These are phyloP conservation scores for Amniculicola lignicola DNA, from an alignment of 495 filamentous ascomycete species.

Conservation along the genomic window DNA sequence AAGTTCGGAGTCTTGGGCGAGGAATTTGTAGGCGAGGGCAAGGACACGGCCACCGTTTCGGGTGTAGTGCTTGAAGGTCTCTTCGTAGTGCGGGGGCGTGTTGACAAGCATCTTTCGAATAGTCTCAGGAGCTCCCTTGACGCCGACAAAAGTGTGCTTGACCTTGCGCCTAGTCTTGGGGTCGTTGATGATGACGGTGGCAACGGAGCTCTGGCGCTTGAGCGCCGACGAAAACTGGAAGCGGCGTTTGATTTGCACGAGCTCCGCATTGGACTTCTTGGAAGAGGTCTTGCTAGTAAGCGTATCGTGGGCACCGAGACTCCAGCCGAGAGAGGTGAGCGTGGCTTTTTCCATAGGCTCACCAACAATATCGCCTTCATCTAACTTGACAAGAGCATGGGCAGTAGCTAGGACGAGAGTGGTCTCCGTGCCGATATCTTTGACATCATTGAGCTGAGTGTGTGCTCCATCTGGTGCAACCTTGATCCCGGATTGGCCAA, in stretches of 20 bases:
- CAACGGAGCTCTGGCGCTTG: slow-evolving; percentile 93
- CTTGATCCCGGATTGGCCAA: slow-evolving; percentile 63
- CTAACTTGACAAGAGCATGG: slow-evolving; percentile 90
- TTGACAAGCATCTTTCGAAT: slow-evolving; percentile 87
- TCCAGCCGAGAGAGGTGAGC: slow-evolving; percentile 83
- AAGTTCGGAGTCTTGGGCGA: slow-evolving; percentile 75
- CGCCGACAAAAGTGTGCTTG: slow-evolving; percentile 81
- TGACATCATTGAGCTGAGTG: slow-evolving; percentile 64
- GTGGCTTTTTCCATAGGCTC: slow-evolving; percentile 99
- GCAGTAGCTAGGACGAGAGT: slow-evolving; percentile 93
- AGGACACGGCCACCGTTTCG: slow-evolving; percentile 91
- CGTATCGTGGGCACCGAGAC: slow-evolving; percentile 79
- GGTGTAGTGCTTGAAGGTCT: slow-evolving; percentile 97
- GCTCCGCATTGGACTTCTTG: slow-evolving; percentile 47
- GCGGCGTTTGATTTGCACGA: slow-evolving; percentile 88
- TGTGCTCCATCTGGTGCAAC: slow-evolving; percentile 77
- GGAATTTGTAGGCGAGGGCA: slow-evolving; percentile 88
- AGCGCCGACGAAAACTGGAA: slow-evolving; percentile 98
- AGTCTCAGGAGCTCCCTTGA: slow-evolving; percentile 96
- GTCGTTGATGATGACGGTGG: slow-evolving; percentile 67
- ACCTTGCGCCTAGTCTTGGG: slow-evolving; percentile 66
- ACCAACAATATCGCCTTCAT: slow-evolving; percentile 95
- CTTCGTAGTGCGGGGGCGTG: slow-evolving; percentile 85
- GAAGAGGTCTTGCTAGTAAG: slow-evolving; percentile 60
- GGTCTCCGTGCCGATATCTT: slow-evolving; percentile 68